Percentiles rank a stretch among this genome's conserved stretches.
Evolutionary conservation across 352 stramenopile species (phyloP).

Genomic region (Poterioochromonas sp.): DNA sequence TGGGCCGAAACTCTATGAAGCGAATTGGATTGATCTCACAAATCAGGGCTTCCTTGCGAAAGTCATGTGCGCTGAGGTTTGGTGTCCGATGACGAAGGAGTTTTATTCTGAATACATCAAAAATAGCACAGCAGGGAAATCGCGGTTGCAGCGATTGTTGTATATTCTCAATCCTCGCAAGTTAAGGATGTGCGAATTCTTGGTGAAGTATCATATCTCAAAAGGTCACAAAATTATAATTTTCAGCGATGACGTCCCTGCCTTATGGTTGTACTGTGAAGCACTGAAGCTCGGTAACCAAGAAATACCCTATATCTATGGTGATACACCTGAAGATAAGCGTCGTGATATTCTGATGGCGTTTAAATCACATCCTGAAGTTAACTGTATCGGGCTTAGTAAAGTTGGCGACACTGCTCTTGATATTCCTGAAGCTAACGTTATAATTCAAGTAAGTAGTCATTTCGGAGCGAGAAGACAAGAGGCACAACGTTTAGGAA

Average conservation of each 20-base stretch:
- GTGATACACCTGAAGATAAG: conserved; percentile 82
- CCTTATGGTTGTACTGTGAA: conserved; percentile 28
- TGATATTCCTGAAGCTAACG: conserved; percentile 97
- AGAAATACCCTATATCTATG: conserved; percentile 84
- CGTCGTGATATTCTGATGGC: conserved; percentile 64
- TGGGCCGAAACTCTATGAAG: conserved; percentile 90
- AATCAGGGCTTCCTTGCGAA: conserved; percentile 42
- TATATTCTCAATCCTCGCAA: conserved; percentile 99
- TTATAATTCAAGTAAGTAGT: conserved; percentile 92
- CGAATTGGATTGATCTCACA: conserved; percentile 99
- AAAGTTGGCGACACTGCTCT: conserved; percentile 97
- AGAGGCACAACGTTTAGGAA: conserved; percentile 96
- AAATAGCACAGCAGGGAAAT: conserved; percentile 26
- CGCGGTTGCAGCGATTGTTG: conserved; percentile 54
- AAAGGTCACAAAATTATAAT: conserved; percentile 97
- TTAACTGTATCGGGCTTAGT: conserved; percentile 69
- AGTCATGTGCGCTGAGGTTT: conserved; percentile 95
- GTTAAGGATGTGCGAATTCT: conserved; percentile 84
- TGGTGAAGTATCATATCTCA: conserved; percentile 93
- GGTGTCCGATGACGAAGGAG: conserved; percentile 94
- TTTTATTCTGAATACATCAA: conserved; percentile 89
- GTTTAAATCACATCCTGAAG: conserved; percentile 60
- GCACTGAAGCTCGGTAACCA: conserved; percentile 49
- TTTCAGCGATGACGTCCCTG: conserved; percentile 90
- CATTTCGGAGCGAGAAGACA: conserved; percentile 97